Conservation (phyloP, 2,329 filamentous ascomycete species). For the Neocucurbitaria cava region DNA sequence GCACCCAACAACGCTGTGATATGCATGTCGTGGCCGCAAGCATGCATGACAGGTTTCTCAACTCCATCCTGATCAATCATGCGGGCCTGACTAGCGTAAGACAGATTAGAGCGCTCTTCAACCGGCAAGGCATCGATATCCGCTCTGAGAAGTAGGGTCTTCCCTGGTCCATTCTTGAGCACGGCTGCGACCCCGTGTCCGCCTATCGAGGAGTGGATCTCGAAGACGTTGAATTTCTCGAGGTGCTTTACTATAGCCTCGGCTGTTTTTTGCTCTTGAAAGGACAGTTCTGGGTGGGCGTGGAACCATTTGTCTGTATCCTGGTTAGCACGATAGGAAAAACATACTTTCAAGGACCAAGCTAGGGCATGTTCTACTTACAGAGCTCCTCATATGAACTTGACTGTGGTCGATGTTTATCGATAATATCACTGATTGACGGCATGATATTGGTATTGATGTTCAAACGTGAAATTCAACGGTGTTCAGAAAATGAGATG, state of each 20-base stretch:
- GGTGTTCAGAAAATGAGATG: neutral
- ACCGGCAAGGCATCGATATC: slow-evolving; percentile 70
- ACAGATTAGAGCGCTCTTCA: slow-evolving; percentile 61
- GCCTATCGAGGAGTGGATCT: slow-evolving; percentile 61
- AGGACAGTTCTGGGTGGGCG: slow-evolving; percentile 45
- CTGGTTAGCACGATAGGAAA: slow-evolving; percentile 3
- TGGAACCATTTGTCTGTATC: slow-evolving; percentile 44
- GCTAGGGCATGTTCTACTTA: slow-evolving; percentile 12
- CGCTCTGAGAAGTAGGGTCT: slow-evolving; percentile 64
- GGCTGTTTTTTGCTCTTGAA: slow-evolving; percentile 44
- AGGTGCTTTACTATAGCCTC: slow-evolving; percentile 39
- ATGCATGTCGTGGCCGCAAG: slow-evolving; percentile 70
- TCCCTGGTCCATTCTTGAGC: slow-evolving; percentile 62
- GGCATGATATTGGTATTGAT: slow-evolving; percentile 27
- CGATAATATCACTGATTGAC: slow-evolving; percentile 36
- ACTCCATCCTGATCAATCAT: slow-evolving; percentile 55
- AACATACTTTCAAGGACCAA: neutral
- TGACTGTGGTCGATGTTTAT: slow-evolving; percentile 32
- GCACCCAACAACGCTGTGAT: slow-evolving; percentile 65
- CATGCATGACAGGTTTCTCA: slow-evolving; percentile 69
- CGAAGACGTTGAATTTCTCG: slow-evolving; percentile 43
- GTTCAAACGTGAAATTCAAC: neutral
- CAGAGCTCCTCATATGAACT: slow-evolving; percentile 43
- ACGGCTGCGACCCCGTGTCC: slow-evolving; percentile 66
- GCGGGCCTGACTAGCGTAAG: slow-evolving; percentile 61